phyloP scores from a whole-genome alignment of 257 asterid species.

The Gynochthodes officinalis region DNA sequence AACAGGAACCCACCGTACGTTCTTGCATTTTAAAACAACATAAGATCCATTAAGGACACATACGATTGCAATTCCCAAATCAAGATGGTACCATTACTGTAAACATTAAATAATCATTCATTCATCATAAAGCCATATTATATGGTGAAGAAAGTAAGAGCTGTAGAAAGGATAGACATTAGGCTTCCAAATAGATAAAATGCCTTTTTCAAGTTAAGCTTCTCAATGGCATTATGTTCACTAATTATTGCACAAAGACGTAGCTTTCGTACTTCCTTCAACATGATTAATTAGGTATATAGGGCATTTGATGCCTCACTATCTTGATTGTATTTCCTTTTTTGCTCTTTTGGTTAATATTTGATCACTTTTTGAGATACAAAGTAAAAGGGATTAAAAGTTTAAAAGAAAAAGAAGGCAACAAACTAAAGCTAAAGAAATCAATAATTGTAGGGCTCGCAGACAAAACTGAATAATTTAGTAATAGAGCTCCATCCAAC shows the following conservation, averaged over 20 bases:
- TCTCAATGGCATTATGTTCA: not conserved
- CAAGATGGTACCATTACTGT: too few relatives aligned
- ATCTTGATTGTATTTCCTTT: not conserved
- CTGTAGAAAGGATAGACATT: not conserved
- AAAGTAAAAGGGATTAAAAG: constrained; percentile 7
- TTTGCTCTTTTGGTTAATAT: not conserved
- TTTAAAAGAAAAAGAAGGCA: not conserved
- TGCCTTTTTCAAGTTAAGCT: not conserved
- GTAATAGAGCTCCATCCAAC: not conserved
- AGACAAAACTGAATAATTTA: not conserved
- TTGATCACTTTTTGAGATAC: not conserved
- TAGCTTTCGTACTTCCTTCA: not conserved
- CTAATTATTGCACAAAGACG: not conserved
- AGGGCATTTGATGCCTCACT: not conserved
- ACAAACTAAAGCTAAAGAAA: constrained; percentile 6
- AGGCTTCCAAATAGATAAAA: not conserved
- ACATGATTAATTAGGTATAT: not conserved
- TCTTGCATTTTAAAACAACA: too few relatives aligned
- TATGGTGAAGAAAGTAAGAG: not conserved
- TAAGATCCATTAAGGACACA: too few relatives aligned
- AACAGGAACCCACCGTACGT: too few relatives aligned
- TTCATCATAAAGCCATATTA: too few relatives aligned
- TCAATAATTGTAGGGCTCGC: not conserved
- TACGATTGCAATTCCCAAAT: too few relatives aligned
- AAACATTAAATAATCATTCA: too few relatives aligned